Conservation (phyloP, 257 asterid species). For the Primulina tabacum region DNA sequence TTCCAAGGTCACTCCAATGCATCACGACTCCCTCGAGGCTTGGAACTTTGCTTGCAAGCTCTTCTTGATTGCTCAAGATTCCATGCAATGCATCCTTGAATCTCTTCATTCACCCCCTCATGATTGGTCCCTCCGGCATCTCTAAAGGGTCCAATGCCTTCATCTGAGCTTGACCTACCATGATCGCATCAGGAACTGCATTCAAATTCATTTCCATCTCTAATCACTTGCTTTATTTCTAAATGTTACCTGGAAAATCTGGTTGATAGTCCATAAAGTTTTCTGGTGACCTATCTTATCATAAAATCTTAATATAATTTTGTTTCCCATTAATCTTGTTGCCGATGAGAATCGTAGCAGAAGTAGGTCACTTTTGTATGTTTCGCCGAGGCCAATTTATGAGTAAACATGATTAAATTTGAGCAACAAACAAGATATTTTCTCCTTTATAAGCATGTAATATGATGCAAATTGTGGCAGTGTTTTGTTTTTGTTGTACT, state of each 20-base stretch:
- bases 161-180: too few relatives aligned
- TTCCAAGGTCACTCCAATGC: too few relatives aligned
- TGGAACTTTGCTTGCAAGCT: too few relatives aligned
- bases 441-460: slow-evolving; percentile 15
- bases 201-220: slow-evolving; percentile 7
- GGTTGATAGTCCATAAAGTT: slow-evolving; percentile 1
- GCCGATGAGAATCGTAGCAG: slow-evolving; percentile 12
- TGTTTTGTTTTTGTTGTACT: slow-evolving; percentile 8
- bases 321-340: background rate
- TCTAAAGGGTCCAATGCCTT: too few relatives aligned
- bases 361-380: slow-evolving; percentile 8
- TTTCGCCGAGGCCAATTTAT: slow-evolving; percentile 7
- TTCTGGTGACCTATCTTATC: slow-evolving; percentile 1
- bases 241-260: background rate
- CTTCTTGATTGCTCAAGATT: too few relatives aligned
- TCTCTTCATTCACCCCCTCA: too few relatives aligned
- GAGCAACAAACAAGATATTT: background rate
- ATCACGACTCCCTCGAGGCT: too few relatives aligned
- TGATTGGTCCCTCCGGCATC: too few relatives aligned
- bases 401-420: slow-evolving; percentile 15
- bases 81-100: too few relatives aligned
- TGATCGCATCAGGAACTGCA: too few relatives aligned
- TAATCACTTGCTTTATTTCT: slow-evolving; percentile 5
- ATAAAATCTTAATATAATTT: slow-evolving; percentile 1
- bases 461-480: slow-evolving; percentile 11